A percentile compares a stretch with the other conserved stretches of the same genome.
Evolutionary conservation across 768 basidiomycete species (phyloP).

Genomic region (Zangia roseola): DNA sequence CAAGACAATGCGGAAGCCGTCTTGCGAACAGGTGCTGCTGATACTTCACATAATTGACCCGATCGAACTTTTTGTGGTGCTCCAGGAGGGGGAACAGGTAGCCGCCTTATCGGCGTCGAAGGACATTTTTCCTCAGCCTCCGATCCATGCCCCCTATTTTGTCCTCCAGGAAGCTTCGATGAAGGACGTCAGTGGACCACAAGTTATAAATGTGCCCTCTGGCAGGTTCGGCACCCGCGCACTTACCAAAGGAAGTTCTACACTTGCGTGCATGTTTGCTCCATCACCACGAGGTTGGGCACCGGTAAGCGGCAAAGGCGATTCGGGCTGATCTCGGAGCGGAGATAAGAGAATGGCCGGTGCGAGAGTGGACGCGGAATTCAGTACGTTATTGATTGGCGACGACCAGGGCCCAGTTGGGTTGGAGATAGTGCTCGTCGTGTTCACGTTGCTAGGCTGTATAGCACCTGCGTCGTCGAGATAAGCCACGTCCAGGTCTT

Average conservation of each 20-base stretch:
- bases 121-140: conserved; percentile 1
- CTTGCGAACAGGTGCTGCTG: conserved; percentile 14
- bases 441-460: conserved; percentile 10
- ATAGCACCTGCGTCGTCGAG: neutral
- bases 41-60: conserved; percentile 9
- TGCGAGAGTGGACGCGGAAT: conserved; percentile 19
- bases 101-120: conserved; percentile 23
- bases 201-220: conserved; percentile 2
- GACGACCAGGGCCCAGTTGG: conserved; percentile 2
- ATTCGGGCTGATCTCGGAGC: conserved; percentile 13
- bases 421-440: neutral
- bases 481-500: conserved; percentile 10
- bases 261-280: conserved; percentile 5
- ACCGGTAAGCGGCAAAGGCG: conserved; percentile 7
- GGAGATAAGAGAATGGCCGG: conserved; percentile 31
- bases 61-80: conserved; percentile 27
- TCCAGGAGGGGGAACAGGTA: conserved; percentile 17
- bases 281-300: conserved; percentile 18
- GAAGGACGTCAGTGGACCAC: conserved; percentile 1
- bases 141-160: neutral
- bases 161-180: conserved; percentile 10
- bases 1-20: conserved; percentile 27
- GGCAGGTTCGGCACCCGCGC: neutral
- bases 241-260: conserved; percentile 19
- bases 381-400: conserved; percentile 16